Evolutionary conservation across 495 filamentous ascomycete species (phyloP).

Genomic region (Daldinia decipiens): DNA sequence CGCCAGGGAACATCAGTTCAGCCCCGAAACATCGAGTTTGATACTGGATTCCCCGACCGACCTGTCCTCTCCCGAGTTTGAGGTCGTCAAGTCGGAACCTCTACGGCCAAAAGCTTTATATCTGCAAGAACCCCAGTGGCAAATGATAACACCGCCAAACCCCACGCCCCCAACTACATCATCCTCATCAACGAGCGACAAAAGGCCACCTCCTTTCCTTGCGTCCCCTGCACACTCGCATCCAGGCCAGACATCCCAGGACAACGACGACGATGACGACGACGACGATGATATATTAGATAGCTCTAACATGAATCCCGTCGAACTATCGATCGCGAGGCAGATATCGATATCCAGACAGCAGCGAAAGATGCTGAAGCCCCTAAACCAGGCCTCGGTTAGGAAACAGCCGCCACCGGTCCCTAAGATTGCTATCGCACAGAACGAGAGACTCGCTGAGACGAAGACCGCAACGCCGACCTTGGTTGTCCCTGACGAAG

Average conservation of each 20-base stretch:
- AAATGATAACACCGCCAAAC: conserved; percentile 58
- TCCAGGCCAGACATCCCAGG: conserved; percentile 46
- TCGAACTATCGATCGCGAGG: conserved; percentile 67
- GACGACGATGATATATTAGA: conserved; percentile 51
- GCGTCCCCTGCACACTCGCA: conserved; percentile 46
- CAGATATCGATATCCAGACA: conserved; percentile 68
- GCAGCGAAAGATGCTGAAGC: conserved; percentile 61
- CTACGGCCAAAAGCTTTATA: conserved; percentile 46
- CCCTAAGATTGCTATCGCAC: conserved; percentile 39
- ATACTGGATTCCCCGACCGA: conserved; percentile 60
- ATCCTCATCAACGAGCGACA: conserved; percentile 42
- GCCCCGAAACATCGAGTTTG: conserved; percentile 56
- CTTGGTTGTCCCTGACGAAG: conserved; percentile 46
- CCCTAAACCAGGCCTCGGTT: conserved; percentile 41
- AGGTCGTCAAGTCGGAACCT: conserved; percentile 41
- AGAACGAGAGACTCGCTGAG: conserved; percentile 50
- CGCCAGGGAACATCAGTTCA: conserved; percentile 47
- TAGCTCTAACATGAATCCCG: conserved; percentile 49
- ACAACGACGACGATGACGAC: conserved; percentile 50
- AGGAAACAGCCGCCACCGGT: conserved; percentile 24
- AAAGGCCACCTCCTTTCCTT: conserved; percentile 46
- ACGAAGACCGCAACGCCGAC: conserved; percentile 52
- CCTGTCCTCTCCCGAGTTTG: conserved; percentile 36
- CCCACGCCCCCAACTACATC: conserved; percentile 45
- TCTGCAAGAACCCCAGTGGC: conserved; percentile 60